A percentile compares a stretch with the other conserved stretches of the same genome.
Evolutionary conservation across 2,329 filamentous ascomycete genomes (phyloP).

Genomic region (Metarhizium anisopliae): DNA sequence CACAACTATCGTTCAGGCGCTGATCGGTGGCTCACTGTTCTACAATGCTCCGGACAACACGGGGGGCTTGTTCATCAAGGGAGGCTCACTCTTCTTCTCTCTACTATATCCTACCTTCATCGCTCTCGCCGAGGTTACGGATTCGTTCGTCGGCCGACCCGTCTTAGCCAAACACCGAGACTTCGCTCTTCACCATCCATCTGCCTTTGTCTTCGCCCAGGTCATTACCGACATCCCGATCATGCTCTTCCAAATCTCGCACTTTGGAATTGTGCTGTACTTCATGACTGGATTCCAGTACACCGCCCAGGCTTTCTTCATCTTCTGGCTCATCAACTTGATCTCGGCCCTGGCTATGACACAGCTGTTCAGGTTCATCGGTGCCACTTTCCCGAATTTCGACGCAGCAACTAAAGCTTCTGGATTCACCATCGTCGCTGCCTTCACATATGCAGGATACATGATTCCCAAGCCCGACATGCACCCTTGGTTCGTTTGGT

Average conservation of each 20-base stretch:
- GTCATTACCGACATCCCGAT: slow-evolving; percentile 46
- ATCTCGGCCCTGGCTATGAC: slow-evolving; percentile 37
- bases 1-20: slow-evolving; percentile 46
- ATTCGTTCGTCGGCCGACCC: slow-evolving; percentile 51
- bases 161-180: slow-evolving; percentile 49
- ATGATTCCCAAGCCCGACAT: slow-evolving; percentile 52
- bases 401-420: slow-evolving; percentile 51
- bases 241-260: slow-evolving; percentile 46
- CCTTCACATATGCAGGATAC: slow-evolving; percentile 56
- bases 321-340: slow-evolving; percentile 41
- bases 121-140: slow-evolving; percentile 53
- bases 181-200: slow-evolving; percentile 51
- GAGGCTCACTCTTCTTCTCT: slow-evolving; percentile 55
- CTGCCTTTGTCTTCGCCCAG: slow-evolving; percentile 49
- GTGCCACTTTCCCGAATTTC: slow-evolving; percentile 46
- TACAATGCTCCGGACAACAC: slow-evolving; percentile 52
- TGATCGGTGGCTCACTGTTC: slow-evolving; percentile 59
- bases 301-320: slow-evolving; percentile 49
- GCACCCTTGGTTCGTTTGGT: slow-evolving; percentile 55
- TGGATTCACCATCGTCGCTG: slow-evolving; percentile 38
- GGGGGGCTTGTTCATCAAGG: slow-evolving; percentile 53
- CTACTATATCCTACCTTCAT: slow-evolving; percentile 44
- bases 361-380: slow-evolving; percentile 46
- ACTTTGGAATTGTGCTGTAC: slow-evolving; percentile 50
- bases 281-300: slow-evolving; percentile 52